Evolutionary conservation across 108 stramenopile species (phyloP), one percentile per base, ranked within the genome.

Genomic region (Conticribra weissflogii): DNA sequence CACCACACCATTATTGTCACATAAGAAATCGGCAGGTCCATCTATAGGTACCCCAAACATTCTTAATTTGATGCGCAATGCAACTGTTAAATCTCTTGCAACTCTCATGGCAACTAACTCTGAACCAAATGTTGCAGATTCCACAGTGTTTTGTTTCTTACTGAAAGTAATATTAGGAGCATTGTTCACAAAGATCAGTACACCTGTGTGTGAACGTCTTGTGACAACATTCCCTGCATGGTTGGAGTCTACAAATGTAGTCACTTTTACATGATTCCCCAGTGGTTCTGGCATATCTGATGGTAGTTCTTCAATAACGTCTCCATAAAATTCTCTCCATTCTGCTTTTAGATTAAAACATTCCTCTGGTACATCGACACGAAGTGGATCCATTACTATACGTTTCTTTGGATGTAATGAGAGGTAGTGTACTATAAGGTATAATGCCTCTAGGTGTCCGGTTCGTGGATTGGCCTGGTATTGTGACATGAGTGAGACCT

Each of bases 131-230:
- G 68, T 76, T 18, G 58, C 63, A 5, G 84, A 56, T 46, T 85
- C 81, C 17, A 72, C 45, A 25, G 78, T 76, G 45, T 66, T 79
- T 41, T 85, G 84, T 47, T 55, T 65, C 63, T 82, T 85, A 0
- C 59, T 63, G 28, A 34, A 79, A 54, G 53, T 64, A 3, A 52
- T 52, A 18, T 53, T 53, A 3, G 51, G 64, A 15, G 29, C 29
- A 24, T 34, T 54, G 23, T 53, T 74, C 23, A 76, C 24, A 57
- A 71, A 76, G 14, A 83, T 59, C 2, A 83, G 16, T 22, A 78
- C 33, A 16, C 82, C 77, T 4, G 77, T 71, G 34, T 67, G 78
- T 14, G 78, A 83, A 17, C 70, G 51, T 18, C 78, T 57, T 23
- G 78, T 83, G 5, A 71, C 48, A 14, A 19, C 23, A 44, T 80